These are phyloP conservation scores for Colletotrichum zoysiae DNA, from an alignment of 2,329 filamentous ascomycete species.

Conservation along the genomic window DNA sequence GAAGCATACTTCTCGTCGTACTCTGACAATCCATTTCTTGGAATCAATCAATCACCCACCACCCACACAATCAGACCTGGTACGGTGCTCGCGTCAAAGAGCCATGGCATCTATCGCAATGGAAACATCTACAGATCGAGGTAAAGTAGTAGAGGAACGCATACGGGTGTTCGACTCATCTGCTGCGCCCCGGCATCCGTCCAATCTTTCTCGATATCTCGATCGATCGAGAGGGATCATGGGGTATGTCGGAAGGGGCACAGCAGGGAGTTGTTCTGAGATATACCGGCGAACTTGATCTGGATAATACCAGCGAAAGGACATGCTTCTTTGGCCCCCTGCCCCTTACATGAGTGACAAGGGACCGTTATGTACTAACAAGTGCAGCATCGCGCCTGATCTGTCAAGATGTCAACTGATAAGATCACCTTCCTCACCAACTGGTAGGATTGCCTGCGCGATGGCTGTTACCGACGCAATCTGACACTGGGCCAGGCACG, in stretches of 20 bases:
- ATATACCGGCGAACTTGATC: constrained; percentile 89
- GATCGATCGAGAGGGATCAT: constrained; percentile 29
- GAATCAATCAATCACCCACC: neutral
- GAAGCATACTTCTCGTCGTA: neutral
- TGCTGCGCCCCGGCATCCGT: constrained; percentile 13
- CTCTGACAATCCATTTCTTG: too few species aligned
- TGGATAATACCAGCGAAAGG: constrained; percentile 90
- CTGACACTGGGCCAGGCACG: constrained; percentile 68
- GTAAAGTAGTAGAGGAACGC: constrained; percentile 61
- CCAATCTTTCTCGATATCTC: constrained; percentile 32
- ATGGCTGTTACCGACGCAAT: constrained; percentile 8
- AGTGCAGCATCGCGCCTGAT: constrained; percentile 58
- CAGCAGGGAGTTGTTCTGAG: constrained; percentile 68
- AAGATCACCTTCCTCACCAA: constrained; percentile 89
- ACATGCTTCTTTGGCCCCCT: constrained; percentile 77
- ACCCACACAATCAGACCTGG: constrained; percentile 6
- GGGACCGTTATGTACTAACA: constrained; percentile 59
- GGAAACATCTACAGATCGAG: constrained; percentile 56
- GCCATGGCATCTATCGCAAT: constrained; percentile 49
- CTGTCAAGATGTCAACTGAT: constrained; percentile 78
- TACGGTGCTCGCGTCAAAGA: constrained; percentile 42
- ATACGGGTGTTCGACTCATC: constrained; percentile 59
- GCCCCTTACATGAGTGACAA: constrained; percentile 45
- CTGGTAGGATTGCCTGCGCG: constrained; percentile 67
- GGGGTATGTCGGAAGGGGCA: constrained; percentile 14